A percentile compares a stretch with the other conserved stretches of the same genome.
These are phyloP conservation scores for Falciphora oryzae DNA, from an alignment of 2,329 filamentous ascomycete genomes.

Conservation along the genomic window DNA sequence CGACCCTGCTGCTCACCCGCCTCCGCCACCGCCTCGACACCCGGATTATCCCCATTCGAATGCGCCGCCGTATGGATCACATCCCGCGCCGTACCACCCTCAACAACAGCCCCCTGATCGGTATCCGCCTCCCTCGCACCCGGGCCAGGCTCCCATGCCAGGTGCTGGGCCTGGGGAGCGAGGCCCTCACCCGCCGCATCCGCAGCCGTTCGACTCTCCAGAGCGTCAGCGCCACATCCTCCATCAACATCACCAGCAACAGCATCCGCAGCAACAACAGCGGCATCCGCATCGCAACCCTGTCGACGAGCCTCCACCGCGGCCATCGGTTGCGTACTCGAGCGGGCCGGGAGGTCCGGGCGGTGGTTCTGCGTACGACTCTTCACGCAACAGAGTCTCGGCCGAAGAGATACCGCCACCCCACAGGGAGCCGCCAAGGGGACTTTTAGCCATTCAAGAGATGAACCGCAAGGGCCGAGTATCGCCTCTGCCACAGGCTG, in stretches of 20 bases:
- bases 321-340: conserved; percentile 45
- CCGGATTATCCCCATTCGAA: conserved; percentile 43
- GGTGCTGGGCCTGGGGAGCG: conserved; percentile 14
- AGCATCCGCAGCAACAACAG: conserved; percentile 25
- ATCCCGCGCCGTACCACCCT: conserved; percentile 25
- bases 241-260: conserved; percentile 28
- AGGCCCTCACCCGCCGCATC: conserved; percentile 24
- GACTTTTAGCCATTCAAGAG: conserved; percentile 72
- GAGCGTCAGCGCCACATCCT: conserved; percentile 41
- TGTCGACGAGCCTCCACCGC: conserved; percentile 42
- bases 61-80: conserved; percentile 32
- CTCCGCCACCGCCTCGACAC: conserved; percentile 32
- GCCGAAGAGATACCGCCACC: conserved; percentile 50
- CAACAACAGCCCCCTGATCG: conserved; percentile 32
- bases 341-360: conserved; percentile 28
- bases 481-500: conserved; percentile 86
- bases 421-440: conserved; percentile 49
- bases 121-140: conserved; percentile 28
- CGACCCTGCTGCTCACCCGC: conserved; percentile 31
- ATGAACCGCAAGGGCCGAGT: conserved; percentile 76
- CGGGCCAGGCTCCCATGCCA: conserved; percentile 26
- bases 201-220: conserved; percentile 42
- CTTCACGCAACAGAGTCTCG: conserved; percentile 33
- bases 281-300: conserved; percentile 24
- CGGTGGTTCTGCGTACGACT: conserved; percentile 33